Evolutionary conservation across 192 early-diverging fungal genomes (phyloP).

Genomic region (Globomyces pollinis-pini): DNA sequence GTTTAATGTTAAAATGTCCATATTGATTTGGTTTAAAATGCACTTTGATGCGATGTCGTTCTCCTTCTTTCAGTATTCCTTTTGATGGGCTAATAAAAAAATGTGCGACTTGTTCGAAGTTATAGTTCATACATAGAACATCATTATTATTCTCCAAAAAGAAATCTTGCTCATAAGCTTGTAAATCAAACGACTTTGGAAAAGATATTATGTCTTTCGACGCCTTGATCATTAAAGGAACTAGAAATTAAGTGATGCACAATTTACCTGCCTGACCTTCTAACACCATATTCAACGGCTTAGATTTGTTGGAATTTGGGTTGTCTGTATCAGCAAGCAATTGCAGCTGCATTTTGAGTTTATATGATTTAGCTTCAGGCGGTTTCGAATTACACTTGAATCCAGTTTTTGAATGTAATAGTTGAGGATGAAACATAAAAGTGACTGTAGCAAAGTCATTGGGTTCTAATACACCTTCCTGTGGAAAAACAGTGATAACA

Average conservation of each 20-base stretch:
- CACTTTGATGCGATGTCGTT: constrained; percentile 16
- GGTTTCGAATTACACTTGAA: constrained; percentile 19
- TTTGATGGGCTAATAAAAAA: constrained; percentile 25
- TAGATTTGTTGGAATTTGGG: too few species aligned
- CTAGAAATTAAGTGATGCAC: too few species aligned
- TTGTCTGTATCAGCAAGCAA: constrained; percentile 12
- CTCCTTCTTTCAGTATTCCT: constrained; percentile 20
- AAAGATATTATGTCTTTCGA: constrained; percentile 22
- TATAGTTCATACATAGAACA: constrained; percentile 18
- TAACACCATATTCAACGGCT: neutral
- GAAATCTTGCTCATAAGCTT: neutral
- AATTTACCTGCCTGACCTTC: neutral
- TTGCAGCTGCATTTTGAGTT: constrained; percentile 34
- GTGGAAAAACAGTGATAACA: constrained; percentile 28
- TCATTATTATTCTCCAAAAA: constrained; percentile 22
- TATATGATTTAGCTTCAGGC: constrained; percentile 9
- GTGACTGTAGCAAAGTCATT: constrained; percentile 14
- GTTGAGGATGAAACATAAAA: constrained; percentile 30
- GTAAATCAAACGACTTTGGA: neutral
- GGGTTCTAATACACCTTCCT: constrained; percentile 31
- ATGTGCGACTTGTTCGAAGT: constrained; percentile 28
- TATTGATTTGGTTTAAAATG: constrained; percentile 39
- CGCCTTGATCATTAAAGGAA: constrained; percentile 17
- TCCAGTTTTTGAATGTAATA: constrained; percentile 1
- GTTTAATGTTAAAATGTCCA: constrained; percentile 26